phyloP scores from a whole-genome alignment of 192 early-diverging fungal genomes.

The Coemansia pectinata region DNA sequence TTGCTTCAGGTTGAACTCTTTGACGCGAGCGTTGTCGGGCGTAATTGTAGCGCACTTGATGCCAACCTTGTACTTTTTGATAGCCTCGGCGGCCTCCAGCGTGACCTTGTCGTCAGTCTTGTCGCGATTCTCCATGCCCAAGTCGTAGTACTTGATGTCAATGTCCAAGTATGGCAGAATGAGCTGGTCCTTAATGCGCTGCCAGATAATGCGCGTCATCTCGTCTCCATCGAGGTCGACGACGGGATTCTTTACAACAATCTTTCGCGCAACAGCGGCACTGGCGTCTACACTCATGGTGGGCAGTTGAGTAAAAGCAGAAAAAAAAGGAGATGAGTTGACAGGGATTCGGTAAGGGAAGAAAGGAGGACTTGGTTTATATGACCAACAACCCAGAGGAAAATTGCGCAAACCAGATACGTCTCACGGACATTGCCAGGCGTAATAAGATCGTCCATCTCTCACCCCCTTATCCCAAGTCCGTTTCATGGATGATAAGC shows the following conservation, averaged over 20 bases:
- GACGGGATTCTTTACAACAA: constrained; percentile 82
- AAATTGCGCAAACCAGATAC: background rate
- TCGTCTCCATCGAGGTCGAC: constrained; percentile 95
- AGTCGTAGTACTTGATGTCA: constrained; percentile 97
- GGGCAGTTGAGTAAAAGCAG: background rate
- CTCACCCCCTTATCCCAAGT: background rate
- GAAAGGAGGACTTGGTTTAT: background rate
- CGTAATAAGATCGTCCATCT: background rate
- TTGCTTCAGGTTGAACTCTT: constrained; percentile 94
- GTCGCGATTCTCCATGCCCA: constrained; percentile 91
- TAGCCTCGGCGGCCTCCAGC: constrained; percentile 92
- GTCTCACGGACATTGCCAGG: background rate
- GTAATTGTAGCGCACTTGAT: constrained; percentile 99
- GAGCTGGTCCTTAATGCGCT: constrained; percentile 88
- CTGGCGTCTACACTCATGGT: constrained; percentile 50
- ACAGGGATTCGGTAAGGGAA: background rate
- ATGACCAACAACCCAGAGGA: background rate
- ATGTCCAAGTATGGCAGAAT: constrained; percentile 85
- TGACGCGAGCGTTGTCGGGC: constrained; percentile 90
- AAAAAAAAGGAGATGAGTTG: constrained; percentile 4
- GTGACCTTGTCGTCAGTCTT: constrained; percentile 94
- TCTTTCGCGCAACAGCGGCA: constrained; percentile 51
- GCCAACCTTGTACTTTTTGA: constrained; percentile 95
- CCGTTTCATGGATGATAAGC: background rate
- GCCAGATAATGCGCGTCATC: constrained; percentile 98